These are phyloP conservation scores for Curvularia eragrostidis DNA, from an alignment of 2,329 filamentous ascomycete genomes.

Conservation along the genomic window DNA sequence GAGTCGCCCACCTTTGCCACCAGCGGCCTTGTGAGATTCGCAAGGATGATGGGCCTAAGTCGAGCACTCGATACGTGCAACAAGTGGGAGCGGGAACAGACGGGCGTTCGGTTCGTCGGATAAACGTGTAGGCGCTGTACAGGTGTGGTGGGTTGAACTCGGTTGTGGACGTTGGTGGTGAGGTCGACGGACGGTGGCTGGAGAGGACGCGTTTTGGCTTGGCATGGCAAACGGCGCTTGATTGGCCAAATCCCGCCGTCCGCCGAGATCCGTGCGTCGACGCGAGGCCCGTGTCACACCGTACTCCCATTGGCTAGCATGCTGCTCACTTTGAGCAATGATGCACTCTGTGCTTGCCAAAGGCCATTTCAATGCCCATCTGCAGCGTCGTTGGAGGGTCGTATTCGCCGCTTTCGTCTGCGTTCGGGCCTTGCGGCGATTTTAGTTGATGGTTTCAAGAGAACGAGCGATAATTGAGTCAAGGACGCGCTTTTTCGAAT, in stretches of 20 bases:
- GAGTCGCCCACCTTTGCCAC: slow-evolving; percentile 18
- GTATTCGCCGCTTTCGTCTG: no score
- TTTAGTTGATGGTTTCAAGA: no score
- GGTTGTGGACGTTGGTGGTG: neutral
- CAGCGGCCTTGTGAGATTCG: slow-evolving; percentile 20
- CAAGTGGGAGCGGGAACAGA: slow-evolving; percentile 6
- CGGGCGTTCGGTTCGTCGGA: slow-evolving; percentile 1
- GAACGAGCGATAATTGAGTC: no score
- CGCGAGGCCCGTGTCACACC: no score
- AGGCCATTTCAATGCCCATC: no score
- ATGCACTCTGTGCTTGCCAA: no score
- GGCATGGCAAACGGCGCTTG: neutral
- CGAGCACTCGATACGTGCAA: slow-evolving; percentile 19
- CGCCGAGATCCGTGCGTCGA: no score
- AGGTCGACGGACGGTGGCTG: neutral
- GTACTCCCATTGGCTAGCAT: no score
- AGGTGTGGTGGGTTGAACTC: neutral
- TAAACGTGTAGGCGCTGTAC: neutral
- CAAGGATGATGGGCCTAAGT: slow-evolving; percentile 21
- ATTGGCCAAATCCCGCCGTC: neutral
- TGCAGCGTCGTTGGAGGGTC: no score
- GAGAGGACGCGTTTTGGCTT: neutral
- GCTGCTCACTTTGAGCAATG: no score
- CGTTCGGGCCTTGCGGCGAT: no score
- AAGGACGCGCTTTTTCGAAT: no score